Base-by-base conservation (phyloP, 2,329 filamentous ascomycete genomes). In the Paracoccidioides brasiliensis region DNA sequence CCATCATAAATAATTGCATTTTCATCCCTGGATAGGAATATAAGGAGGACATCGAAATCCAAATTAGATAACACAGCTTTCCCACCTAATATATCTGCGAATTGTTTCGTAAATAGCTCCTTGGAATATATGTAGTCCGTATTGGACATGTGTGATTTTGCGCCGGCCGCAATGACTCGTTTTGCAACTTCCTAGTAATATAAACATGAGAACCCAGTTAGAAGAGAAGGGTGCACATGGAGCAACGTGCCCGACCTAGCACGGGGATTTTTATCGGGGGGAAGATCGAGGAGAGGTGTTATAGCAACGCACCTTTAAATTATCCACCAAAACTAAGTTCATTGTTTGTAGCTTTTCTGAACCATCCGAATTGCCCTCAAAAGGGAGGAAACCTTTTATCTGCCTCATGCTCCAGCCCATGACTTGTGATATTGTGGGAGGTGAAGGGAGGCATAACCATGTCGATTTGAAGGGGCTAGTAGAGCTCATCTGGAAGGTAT, bases 401-500 rank as follows among this genome's bases (percentile, higher is more conserved):
- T 87, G 83, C 54, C 80, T 79, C 58, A 90, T 69, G 0, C 86
- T 83, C 90, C 90, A 96, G 8, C 78, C 79, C 61, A 93, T 70
- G 4, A 90, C 77, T 55, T 78, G 77, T 81, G 84, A 86, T 1
- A 88, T 82, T 54, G 83, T 76, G 1, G 81, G 76, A 9, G 63
- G 63, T 7, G 61, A 62, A 0, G 70, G 66, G 52, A 72, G 63
- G 10, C 69, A 55, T n/a, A 82, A 73, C 81, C 88, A 88, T 52
- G 80, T 80, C 54, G 78, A 79, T 59, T 78, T 75, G 65, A 90
- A 90, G 59, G 95, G 82, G 70, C 83, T 91, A 55, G 84, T 80
- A 54, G 78, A 78, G 1, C 79, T 75, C 3, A 68, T 67, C 54
- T 86, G 69, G 63, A 95, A 98, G 8, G 85, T 78, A 12, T 80